Evolutionary conservation across 257 asterid species (phyloP).

Genomic region (Thymus quinquecostatus): DNA sequence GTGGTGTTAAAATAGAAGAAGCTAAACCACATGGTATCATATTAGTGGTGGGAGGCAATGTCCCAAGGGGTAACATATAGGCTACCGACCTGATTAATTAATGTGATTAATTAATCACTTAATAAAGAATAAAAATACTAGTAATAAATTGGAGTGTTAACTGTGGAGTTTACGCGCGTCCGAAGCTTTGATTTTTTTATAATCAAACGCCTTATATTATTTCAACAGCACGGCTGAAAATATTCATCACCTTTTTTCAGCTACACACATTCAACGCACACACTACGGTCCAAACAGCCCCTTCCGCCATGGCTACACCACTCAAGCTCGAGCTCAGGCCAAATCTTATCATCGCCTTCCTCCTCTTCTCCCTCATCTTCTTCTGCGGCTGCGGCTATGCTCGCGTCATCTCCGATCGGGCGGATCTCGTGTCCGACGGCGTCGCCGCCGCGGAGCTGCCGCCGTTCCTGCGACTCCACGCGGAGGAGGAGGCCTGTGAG

Average conservation of each 20-base stretch:
- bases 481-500: constrained; percentile 66
- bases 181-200: not conserved
- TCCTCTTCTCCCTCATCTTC: constrained; percentile 42
- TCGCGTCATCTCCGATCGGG: constrained; percentile 51
- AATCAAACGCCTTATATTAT: not conserved
- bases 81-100: too few species aligned
- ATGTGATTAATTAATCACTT: too few species aligned
- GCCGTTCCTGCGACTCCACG: constrained; percentile 45
- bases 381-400: constrained; percentile 47
- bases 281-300: not conserved
- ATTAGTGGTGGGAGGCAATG: too few species aligned
- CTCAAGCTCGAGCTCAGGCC: constrained; percentile 31
- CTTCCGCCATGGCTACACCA: constrained; percentile 31
- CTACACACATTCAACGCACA: not conserved
- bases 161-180: not conserved
- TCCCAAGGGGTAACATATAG: too few species aligned
- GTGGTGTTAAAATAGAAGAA: too few species aligned
- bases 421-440: constrained; percentile 69
- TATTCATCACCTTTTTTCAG: not conserved
- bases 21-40: too few species aligned
- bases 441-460: constrained; percentile 28
- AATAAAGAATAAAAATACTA: too few species aligned
- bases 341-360: constrained; percentile 28
- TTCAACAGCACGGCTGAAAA: not conserved
- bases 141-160: too few species aligned